Evolutionary conservation across 2,329 filamentous ascomycete species (phyloP).

Genomic region (Ceratocystis harringtonii): DNA sequence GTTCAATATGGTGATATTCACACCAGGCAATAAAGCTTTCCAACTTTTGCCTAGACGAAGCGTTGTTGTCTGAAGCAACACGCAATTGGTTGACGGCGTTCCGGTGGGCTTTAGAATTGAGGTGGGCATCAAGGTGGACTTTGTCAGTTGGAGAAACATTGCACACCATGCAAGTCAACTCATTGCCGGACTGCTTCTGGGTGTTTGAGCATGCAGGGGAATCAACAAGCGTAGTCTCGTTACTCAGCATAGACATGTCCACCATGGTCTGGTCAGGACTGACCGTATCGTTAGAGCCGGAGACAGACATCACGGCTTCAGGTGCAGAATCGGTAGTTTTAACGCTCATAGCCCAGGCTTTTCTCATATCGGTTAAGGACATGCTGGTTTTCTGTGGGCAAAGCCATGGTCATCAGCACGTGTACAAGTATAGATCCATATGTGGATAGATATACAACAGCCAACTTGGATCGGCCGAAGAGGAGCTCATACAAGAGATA

Average conservation of each 20-base stretch:
- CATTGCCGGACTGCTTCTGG: background rate
- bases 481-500: background rate
- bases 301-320: background rate
- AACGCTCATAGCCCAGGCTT: background rate
- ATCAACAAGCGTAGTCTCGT: slow-evolving; percentile 12
- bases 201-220: background rate
- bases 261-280: background rate
- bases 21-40: slow-evolving; percentile 13
- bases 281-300: background rate
- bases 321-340: background rate
- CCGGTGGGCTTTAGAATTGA: slow-evolving; percentile 2
- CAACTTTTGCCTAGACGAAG: background rate
- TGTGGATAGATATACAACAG: background rate
- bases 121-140: slow-evolving; percentile 1
- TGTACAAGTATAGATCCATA: background rate
- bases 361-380: background rate
- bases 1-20: background rate
- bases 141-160: slow-evolving; percentile 4
- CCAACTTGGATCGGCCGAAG: background rate
- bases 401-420: background rate
- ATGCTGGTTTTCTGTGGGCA: background rate
- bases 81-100: background rate
- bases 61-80: background rate
- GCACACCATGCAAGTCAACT: slow-evolving; percentile 10
- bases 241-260: slow-evolving; percentile 3